A percentile compares a stretch with the other conserved stretches of the same genome.
Evolutionary conservation across 2,329 filamentous ascomycete genomes (phyloP).

Genomic region (Trichothecium sympodiale): DNA sequence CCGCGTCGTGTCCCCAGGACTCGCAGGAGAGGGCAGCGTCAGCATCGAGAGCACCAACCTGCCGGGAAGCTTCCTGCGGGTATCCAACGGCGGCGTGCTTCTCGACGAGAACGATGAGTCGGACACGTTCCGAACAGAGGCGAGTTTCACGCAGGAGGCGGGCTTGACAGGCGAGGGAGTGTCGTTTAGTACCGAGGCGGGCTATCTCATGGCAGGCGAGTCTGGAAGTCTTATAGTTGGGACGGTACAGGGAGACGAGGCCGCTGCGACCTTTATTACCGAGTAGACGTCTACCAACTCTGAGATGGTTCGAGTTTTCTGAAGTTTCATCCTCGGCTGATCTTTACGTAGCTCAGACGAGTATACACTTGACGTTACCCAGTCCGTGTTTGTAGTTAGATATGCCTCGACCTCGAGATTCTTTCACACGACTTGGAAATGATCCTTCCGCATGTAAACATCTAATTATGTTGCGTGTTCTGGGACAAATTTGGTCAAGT

Average conservation of each 20-base stretch:
- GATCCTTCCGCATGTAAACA: no score
- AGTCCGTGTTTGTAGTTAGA: no score
- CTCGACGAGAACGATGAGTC: constrained; percentile 2
- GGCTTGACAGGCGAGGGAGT: constrained; percentile 17
- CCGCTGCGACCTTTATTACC: not conserved
- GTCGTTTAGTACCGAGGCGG: constrained; percentile 6
- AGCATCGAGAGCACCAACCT: constrained; percentile 14
- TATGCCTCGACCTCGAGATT: no score
- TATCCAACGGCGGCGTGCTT: constrained; percentile 6
- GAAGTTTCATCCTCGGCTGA: no score
- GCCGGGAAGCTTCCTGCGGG: constrained; percentile 11
- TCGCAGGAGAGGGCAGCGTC: constrained; percentile 10
- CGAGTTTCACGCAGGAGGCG: constrained; percentile 9
- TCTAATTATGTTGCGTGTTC: no score
- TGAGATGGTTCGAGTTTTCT: no score
- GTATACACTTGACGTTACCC: no score
- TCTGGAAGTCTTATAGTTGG: not conserved
- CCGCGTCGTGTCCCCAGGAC: constrained; percentile 11
- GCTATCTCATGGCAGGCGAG: not conserved
- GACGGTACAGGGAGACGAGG: not conserved
- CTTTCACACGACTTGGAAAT: no score
- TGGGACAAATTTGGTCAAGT: no score
- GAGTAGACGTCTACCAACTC: no score
- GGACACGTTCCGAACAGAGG: constrained; percentile 4
- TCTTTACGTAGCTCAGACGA: no score